These are phyloP conservation scores for Mycena crocata DNA, from an alignment of 768 basidiomycete genomes.

Conservation along the genomic window DNA sequence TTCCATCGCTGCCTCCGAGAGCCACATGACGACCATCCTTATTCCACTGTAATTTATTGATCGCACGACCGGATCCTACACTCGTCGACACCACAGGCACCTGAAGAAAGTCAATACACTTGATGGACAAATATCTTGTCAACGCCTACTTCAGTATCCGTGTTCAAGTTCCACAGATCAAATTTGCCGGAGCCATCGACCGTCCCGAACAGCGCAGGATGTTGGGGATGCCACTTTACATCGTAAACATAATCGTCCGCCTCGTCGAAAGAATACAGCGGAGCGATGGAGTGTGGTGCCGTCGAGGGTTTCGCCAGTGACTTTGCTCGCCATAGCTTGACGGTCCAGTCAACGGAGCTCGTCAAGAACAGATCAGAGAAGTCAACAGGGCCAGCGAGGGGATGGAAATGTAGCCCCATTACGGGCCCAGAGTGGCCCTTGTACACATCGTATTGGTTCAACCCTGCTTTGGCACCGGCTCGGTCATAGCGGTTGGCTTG, in stretches of 20 bases:
- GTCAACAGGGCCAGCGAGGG: conserved; percentile 89
- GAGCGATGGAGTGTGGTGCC: conserved; percentile 66
- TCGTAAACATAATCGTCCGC: conserved; percentile 99
- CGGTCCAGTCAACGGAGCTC: conserved; percentile 96
- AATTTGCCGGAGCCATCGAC: conserved; percentile 97
- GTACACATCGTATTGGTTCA: conserved; percentile 94
- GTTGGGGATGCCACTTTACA: conserved; percentile 96
- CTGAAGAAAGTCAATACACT: conserved; percentile 52
- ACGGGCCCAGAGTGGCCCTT: conserved; percentile 93
- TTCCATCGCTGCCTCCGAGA: conserved; percentile 92
- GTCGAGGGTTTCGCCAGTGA: conserved; percentile 81
- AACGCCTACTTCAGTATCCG: conserved; percentile 89
- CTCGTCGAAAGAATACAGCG: conserved; percentile 95
- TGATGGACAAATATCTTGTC: conserved; percentile 5
- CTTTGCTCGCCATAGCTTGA: conserved; percentile 94
- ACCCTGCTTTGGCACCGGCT: conserved; percentile 94
- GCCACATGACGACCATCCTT: conserved; percentile 93
- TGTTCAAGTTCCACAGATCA: conserved; percentile 97
- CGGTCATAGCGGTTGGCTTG: conserved; percentile 97
- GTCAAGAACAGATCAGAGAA: conserved; percentile 96
- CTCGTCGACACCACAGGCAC: conserved; percentile 91
- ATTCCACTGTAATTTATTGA: conserved; percentile 98
- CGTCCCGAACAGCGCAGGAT: conserved; percentile 93
- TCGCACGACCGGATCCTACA: conserved; percentile 82
- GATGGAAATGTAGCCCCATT: conserved; percentile 96